A percentile compares a stretch with the other conserved stretches of the same genome.
Conservation (phyloP, 371 early-diverging fungal species). For the Apophysomyces ossiformis region DNA sequence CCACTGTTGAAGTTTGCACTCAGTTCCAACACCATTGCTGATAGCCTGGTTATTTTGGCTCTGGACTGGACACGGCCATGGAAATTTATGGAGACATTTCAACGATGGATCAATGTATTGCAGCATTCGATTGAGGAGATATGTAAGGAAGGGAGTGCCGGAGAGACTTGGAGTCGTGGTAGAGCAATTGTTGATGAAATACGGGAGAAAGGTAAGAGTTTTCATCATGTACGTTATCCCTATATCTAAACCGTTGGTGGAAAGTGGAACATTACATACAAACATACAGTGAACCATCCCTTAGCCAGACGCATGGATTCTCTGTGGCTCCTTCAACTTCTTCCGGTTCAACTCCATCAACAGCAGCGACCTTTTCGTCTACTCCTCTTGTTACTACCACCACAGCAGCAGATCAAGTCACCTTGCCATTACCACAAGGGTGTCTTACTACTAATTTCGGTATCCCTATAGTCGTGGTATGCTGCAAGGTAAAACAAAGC, state of each 20-base stretch:
- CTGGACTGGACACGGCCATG: conserved; percentile 95
- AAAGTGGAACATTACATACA: conserved; percentile 66
- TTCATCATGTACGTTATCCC: not conserved
- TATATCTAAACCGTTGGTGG: not conserved
- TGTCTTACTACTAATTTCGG: conserved; percentile 84
- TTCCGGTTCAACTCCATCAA: conserved; percentile 35
- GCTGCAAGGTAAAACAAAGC: conserved; percentile 75
- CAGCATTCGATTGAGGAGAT: conserved; percentile 66
- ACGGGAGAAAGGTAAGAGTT: conserved; percentile 67
- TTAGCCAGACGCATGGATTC: conserved; percentile 29
- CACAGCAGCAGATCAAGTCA: conserved; percentile 60
- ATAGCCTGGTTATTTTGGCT: conserved; percentile 76
- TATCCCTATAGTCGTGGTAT: conserved; percentile 87
- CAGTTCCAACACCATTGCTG: conserved; percentile 64
- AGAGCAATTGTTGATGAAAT: conserved; percentile 76
- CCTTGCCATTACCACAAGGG: conserved; percentile 83
- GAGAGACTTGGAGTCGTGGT: conserved; percentile 65
- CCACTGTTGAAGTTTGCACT: conserved; percentile 81
- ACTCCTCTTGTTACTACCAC: conserved; percentile 51
- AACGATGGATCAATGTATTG: conserved; percentile 82
- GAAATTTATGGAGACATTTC: conserved; percentile 81
- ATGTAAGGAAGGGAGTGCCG: conserved; percentile 59
- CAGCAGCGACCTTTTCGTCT: conserved; percentile 26
- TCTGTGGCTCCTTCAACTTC: conserved; percentile 44
- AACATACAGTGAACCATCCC: conserved; percentile 59